Percentiles rank a stretch among this genome's conserved stretches.
Conservation (phyloP, 805 yeast genomes). For the Wickerhamiella qilinensis region DNA sequence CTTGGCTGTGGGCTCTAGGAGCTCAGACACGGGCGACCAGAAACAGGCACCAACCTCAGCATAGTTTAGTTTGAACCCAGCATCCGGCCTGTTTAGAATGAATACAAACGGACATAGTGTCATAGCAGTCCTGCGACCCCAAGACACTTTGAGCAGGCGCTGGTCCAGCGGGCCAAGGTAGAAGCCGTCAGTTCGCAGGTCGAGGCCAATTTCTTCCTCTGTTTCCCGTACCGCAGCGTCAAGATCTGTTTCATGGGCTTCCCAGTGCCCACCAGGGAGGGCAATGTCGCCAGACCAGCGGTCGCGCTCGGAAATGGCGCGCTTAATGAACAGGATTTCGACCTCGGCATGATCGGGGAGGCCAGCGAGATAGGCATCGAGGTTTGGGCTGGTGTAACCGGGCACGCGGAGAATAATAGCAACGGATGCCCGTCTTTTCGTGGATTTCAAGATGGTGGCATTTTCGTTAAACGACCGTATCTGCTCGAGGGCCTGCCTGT, state of each 20-base stretch:
- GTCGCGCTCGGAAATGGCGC: slow-evolving; percentile 22
- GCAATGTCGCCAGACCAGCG: slow-evolving; percentile 29
- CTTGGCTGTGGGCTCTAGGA: slow-evolving; percentile 11
- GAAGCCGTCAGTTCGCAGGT: slow-evolving; percentile 16
- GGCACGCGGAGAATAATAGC: slow-evolving; percentile 14
- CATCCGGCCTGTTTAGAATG: slow-evolving; percentile 13
- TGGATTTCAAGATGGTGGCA: too few relatives aligned
- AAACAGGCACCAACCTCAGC: slow-evolving; percentile 24
- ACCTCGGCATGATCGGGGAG: slow-evolving; percentile 7
- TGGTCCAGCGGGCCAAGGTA: slow-evolving; percentile 23
- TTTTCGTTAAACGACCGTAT: too few relatives aligned
- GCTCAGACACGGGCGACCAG: slow-evolving; percentile 21
- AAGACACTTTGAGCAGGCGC: slow-evolving; percentile 19
- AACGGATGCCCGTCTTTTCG: slow-evolving; percentile 13
- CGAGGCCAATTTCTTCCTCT: slow-evolving; percentile 25
- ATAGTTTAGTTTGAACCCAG: slow-evolving; percentile 16
- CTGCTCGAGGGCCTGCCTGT: too few relatives aligned
- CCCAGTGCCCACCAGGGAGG: slow-evolving; percentile 26
- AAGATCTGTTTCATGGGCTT: slow-evolving; percentile 19
- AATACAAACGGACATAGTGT: slow-evolving; percentile 24
- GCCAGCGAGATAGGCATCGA: slow-evolving; percentile 1
- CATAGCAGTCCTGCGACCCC: slow-evolving; percentile 22
- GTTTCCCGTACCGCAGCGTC: slow-evolving; percentile 25
- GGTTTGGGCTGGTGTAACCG: slow-evolving; percentile 3
- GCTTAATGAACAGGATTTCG: slow-evolving; percentile 23